These are phyloP conservation scores for Fennellomyces sp. DNA, from an alignment of 371 early-diverging fungal genomes.

Conservation along the genomic window DNA sequence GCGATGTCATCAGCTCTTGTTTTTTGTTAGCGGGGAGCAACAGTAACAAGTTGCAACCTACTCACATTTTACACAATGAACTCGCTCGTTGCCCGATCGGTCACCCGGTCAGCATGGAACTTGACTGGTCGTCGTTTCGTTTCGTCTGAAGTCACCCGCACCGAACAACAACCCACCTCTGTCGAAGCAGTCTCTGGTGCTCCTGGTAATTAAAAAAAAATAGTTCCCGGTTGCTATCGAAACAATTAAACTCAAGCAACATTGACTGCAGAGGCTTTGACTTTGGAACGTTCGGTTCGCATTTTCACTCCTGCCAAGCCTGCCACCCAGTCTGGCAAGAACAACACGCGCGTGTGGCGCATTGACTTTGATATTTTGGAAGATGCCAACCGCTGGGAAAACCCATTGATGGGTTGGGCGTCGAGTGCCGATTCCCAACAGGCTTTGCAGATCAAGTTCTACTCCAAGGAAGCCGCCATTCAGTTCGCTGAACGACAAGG, in stretches of 20 bases:
- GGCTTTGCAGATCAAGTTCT: slow-evolving; percentile 85
- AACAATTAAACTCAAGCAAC: too few relatives aligned
- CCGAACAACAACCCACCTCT: slow-evolving; percentile 26
- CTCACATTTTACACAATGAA: neutral
- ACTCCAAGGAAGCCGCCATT: slow-evolving; percentile 88
- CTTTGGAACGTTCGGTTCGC: slow-evolving; percentile 74
- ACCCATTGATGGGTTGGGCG: slow-evolving; percentile 95
- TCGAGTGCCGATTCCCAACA: slow-evolving; percentile 87
- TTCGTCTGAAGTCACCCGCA: slow-evolving; percentile 25
- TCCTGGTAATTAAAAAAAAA: too few relatives aligned
- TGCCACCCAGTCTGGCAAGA: slow-evolving; percentile 86
- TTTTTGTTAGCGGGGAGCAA: neutral
- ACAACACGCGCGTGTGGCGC: slow-evolving; percentile 81
- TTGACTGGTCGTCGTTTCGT: slow-evolving; percentile 10
- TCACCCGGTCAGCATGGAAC: slow-evolving; percentile 5
- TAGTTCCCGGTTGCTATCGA: too few relatives aligned
- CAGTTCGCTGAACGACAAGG: slow-evolving; percentile 94
- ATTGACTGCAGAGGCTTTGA: slow-evolving; percentile 43
- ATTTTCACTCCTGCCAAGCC: slow-evolving; percentile 86
- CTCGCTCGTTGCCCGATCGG: slow-evolving; percentile 4
- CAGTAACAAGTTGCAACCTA: neutral
- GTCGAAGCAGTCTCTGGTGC: slow-evolving; percentile 51
- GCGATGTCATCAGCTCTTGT: too few relatives aligned
- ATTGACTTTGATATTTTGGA: slow-evolving; percentile 80
- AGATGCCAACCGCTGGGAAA: slow-evolving; percentile 85